phyloP scores from a whole-genome alignment of 371 early-diverging fungal species.

The Apophysomyces ossiformis region DNA sequence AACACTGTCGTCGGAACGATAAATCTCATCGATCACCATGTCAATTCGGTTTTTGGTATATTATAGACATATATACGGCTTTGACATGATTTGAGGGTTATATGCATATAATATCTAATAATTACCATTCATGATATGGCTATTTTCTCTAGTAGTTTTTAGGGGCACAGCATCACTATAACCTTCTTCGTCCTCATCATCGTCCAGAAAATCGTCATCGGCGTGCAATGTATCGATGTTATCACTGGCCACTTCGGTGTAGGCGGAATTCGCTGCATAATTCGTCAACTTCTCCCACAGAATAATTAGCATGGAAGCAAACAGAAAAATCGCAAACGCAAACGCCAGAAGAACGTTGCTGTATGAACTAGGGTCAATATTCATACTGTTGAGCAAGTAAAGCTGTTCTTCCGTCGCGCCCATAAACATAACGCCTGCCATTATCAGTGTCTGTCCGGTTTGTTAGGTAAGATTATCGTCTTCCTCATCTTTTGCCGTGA shows the following conservation, averaged over 20 bases:
- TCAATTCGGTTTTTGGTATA: no score
- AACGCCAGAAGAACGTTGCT: constrained; percentile 62
- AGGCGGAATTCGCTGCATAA: constrained; percentile 20
- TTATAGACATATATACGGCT: background rate
- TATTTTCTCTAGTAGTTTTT: background rate
- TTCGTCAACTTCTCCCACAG: constrained; percentile 47
- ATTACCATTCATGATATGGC: background rate
- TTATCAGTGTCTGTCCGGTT: constrained; percentile 44
- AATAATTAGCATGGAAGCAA: constrained; percentile 51
- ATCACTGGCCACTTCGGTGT: background rate
- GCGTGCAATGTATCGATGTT: background rate
- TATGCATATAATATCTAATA: background rate
- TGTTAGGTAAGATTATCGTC: background rate
- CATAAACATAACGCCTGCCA: constrained; percentile 70
- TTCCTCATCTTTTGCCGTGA: background rate
- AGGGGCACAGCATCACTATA: constrained; percentile 4
- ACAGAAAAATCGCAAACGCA: constrained; percentile 61
- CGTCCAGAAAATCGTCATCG: background rate
- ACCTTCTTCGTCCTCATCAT: background rate
- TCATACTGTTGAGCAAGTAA: constrained; percentile 35
- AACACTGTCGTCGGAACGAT: no score
- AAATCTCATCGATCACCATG: no score
- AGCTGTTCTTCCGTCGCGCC: constrained; percentile 67
- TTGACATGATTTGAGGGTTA: background rate
- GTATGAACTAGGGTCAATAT: constrained; percentile 62